phyloP scores from a whole-genome alignment of 2,329 filamentous ascomycete species.

The Botrytis galanthina region DNA sequence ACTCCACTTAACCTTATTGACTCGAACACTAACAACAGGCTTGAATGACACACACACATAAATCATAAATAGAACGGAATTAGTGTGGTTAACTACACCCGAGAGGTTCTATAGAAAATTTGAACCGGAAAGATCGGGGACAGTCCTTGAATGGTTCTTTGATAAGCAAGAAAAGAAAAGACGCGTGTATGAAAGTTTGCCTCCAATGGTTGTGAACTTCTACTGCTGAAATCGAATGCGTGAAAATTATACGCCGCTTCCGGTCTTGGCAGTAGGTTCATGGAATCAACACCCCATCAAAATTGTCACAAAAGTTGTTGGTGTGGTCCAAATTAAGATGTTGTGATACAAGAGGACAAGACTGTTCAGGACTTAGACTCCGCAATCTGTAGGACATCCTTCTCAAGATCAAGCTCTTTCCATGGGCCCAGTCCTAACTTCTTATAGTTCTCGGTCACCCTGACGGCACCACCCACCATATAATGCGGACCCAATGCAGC shows the following conservation, averaged over 20 bases:
- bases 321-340: neutral
- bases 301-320: too few species aligned
- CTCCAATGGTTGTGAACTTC: neutral
- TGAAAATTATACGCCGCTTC: neutral
- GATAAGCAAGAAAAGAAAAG: neutral
- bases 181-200: neutral
- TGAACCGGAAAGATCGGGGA: neutral
- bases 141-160: neutral
- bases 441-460: conserved; percentile 18
- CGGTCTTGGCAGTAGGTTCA: neutral
- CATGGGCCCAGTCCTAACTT: conserved; percentile 24
- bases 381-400: conserved; percentile 31
- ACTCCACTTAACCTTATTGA: neutral
- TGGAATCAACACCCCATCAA: neutral
- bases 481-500: conserved; percentile 33
- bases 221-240: neutral
- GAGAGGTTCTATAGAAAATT: neutral
- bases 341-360: neutral
- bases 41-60: neutral
- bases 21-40: neutral
- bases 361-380: conserved; percentile 17
- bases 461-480: conserved; percentile 36
- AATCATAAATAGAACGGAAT: neutral
- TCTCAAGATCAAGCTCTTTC: conserved; percentile 31
- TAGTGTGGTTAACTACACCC: neutral